These are phyloP conservation scores for Tetrahymena borealis DNA, from an alignment of 73 alveolate species.

Conservation along the genomic window DNA sequence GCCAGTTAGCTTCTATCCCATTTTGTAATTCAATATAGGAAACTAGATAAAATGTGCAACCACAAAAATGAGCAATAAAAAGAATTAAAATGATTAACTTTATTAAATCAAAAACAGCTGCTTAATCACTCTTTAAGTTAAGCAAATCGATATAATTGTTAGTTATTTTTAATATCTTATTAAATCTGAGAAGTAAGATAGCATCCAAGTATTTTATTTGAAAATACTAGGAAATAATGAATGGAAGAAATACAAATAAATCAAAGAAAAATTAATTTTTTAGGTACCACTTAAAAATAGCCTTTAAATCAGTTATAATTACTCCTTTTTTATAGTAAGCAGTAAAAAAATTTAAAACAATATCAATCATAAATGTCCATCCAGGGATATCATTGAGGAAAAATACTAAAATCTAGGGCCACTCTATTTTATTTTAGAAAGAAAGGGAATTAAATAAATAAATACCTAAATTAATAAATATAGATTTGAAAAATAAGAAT, in stretches of 20 bases:
- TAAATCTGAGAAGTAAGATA: conserved; percentile 10
- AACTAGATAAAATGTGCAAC: conserved; percentile 26
- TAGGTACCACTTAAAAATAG: conserved; percentile 2
- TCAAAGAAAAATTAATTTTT: conserved; percentile 10
- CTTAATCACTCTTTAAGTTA: conserved; percentile 12
- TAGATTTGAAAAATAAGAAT: too few species aligned
- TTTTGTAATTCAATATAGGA: conserved; percentile 13
- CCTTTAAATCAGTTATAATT: conserved; percentile 4
- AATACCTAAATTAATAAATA: neutral
- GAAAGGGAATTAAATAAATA: neutral
- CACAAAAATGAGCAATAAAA: conserved; percentile 38
- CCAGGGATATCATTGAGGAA: conserved; percentile 28
- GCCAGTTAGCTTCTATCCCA: conserved; percentile 8
- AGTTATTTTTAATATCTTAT: conserved; percentile 18
- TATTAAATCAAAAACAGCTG: conserved; percentile 31
- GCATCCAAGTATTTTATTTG: conserved; percentile 13
- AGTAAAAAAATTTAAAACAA: conserved; percentile 16
- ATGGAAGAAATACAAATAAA: conserved; percentile 19
- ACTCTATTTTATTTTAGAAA: neutral
- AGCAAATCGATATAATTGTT: conserved; percentile 19
- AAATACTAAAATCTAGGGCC: neutral
- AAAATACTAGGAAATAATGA: conserved; percentile 15
- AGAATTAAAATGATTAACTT: conserved; percentile 14
- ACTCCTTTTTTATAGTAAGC: conserved; percentile 31
- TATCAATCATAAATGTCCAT: conserved; percentile 21